Evolutionary conservation across 2,329 filamentous ascomycete genomes (phyloP).

Genomic region (Cercospora janseana): DNA sequence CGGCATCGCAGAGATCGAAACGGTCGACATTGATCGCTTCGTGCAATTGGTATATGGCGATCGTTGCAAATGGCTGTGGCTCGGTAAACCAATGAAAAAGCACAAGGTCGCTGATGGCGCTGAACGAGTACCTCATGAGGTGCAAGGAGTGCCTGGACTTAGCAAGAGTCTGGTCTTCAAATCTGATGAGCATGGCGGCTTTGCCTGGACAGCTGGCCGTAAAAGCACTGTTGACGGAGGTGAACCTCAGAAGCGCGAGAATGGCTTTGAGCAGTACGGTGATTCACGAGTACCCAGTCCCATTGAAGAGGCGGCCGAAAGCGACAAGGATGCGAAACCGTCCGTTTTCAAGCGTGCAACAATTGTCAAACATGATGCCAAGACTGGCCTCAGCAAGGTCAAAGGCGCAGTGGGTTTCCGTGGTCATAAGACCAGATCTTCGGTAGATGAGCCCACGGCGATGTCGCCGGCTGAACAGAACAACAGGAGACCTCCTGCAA

Average conservation of each 20-base stretch:
- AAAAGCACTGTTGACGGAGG: conserved; percentile 54
- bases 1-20: conserved; percentile 89
- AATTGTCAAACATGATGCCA: conserved; percentile 74
- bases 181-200: conserved; percentile 55
- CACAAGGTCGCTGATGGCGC: conserved; percentile 21
- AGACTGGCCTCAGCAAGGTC: conserved; percentile 78
- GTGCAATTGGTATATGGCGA: conserved; percentile 75
- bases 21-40: conserved; percentile 81
- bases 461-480: conserved; percentile 28
- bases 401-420: conserved; percentile 73
- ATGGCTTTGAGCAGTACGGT: conserved; percentile 26
- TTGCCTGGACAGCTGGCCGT: conserved; percentile 46
- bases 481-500: conserved; percentile 26
- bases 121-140: conserved; percentile 14
- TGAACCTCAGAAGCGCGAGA: conserved; percentile 19
- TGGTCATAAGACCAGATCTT: conserved; percentile 41
- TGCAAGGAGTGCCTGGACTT: conserved; percentile 20
- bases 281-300: conserved; percentile 22
- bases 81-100: conserved; percentile 76
- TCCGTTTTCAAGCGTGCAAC: conserved; percentile 76
- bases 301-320: conserved; percentile 36
- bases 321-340: conserved; percentile 36
- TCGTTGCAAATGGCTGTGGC: conserved; percentile 89
- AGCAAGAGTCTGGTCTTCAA: conserved; percentile 51
- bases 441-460: conserved; percentile 30